phyloP scores from a whole-genome alignment of 352 stramenopile species.

The Pythium coloratum region DNA sequence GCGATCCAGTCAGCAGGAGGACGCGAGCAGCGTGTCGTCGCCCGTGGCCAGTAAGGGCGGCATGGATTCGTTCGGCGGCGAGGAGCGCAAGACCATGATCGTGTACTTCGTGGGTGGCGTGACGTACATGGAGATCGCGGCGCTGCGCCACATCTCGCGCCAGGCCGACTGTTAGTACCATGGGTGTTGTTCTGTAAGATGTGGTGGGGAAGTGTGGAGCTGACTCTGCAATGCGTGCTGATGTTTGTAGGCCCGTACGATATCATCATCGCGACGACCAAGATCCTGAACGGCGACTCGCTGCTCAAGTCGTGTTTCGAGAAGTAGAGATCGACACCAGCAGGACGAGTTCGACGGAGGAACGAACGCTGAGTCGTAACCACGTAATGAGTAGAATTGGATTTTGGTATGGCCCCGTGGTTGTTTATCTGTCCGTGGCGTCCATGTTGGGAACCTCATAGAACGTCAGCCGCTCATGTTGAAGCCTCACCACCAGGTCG shows the following conservation, averaged over 20 bases:
- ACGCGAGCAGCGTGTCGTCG: conserved; percentile 35
- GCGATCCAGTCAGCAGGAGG: conserved; percentile 30
- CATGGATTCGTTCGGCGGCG: conserved; percentile 67
- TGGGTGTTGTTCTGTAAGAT: neutral
- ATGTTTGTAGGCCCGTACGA: conserved; percentile 66
- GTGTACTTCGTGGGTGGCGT: conserved; percentile 96
- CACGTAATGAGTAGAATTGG: neutral
- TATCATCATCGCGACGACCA: conserved; percentile 94
- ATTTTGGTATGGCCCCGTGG: neutral
- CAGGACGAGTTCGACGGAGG: neutral
- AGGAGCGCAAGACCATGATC: conserved; percentile 92
- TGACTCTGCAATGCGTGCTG: conserved; percentile 2
- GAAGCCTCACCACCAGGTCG: no score
- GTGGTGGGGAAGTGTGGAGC: neutral
- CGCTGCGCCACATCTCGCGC: conserved; percentile 93
- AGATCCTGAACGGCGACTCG: conserved; percentile 87
- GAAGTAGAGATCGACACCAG: conserved; percentile 53
- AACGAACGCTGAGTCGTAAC: neutral
- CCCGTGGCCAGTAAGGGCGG: conserved; percentile 37
- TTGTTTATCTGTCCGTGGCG: no score
- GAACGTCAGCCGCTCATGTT: no score
- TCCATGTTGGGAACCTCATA: no score
- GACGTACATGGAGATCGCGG: conserved; percentile 97
- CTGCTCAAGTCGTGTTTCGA: conserved; percentile 88
- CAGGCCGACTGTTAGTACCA: conserved; percentile 86